A percentile compares a stretch with the other conserved stretches of the same genome.
Conservation (phyloP, 1,139 yeast species). For the Geotrichum macrosporum region DNA sequence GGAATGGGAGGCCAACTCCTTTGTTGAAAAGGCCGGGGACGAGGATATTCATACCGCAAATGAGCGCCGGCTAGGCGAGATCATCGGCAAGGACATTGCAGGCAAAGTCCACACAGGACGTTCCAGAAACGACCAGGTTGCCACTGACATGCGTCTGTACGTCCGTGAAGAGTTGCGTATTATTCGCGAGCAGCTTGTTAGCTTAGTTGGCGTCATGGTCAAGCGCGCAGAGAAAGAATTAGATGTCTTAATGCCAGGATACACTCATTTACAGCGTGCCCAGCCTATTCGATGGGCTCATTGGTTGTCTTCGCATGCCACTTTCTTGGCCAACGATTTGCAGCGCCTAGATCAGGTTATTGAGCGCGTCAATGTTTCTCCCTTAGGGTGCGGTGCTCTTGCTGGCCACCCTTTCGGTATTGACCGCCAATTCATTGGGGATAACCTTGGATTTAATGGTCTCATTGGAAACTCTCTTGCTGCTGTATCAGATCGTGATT, state of each 20-base stretch:
- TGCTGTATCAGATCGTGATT: slow-evolving; percentile 96
- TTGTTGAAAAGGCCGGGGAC: slow-evolving; percentile 85
- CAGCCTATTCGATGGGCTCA: slow-evolving; percentile 99
- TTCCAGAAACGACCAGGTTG: slow-evolving; percentile 97
- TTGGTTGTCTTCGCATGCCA: slow-evolving; percentile 92
- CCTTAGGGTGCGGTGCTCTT: slow-evolving; percentile 94
- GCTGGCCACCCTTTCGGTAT: slow-evolving; percentile 99
- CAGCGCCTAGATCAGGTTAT: slow-evolving; percentile 76
- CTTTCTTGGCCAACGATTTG: slow-evolving; percentile 86
- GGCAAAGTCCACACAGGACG: slow-evolving; percentile 99
- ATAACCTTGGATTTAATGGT: slow-evolving; percentile 69
- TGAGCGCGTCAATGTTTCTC: slow-evolving; percentile 79
- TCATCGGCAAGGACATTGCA: slow-evolving; percentile 86
- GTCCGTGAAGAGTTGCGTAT: slow-evolving; percentile 73
- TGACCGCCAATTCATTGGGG: slow-evolving; percentile 84
- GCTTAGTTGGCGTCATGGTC: slow-evolving; percentile 60
- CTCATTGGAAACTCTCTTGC: slow-evolving; percentile 92
- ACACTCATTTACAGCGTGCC: slow-evolving; percentile 96
- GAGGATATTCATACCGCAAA: slow-evolving; percentile 99
- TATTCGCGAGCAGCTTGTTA: slow-evolving; percentile 54
- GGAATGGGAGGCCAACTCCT: slow-evolving; percentile 76
- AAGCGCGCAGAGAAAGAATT: slow-evolving; percentile 80
- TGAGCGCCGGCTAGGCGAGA: slow-evolving; percentile 94
- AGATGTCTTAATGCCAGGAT: slow-evolving; percentile 95
- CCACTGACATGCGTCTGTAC: slow-evolving; percentile 93